Percentiles rank a stretch among this genome's conserved stretches.
Evolutionary conservation across 176 grass and related monocot species (phyloP).

Genomic region (Metroxylon sagu): DNA sequence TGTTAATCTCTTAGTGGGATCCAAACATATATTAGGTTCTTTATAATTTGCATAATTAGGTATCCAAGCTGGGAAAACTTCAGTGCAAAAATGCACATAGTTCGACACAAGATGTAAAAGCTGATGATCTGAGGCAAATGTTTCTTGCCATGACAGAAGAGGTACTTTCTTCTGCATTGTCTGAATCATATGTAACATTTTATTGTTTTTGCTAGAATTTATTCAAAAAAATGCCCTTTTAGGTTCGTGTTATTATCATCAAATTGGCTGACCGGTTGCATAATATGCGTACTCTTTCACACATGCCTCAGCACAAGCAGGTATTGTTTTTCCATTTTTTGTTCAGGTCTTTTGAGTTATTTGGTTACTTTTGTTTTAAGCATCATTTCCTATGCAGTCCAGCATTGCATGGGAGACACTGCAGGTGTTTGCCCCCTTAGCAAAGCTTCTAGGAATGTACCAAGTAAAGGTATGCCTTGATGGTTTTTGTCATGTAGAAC

Average conservation of each 20-base stretch:
- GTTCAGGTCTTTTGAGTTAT: not conserved
- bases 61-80: constrained; percentile 97
- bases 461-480: constrained; percentile 72
- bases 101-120: constrained; percentile 94
- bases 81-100: constrained; percentile 60
- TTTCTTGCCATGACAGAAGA: constrained; percentile 99
- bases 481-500: constrained; percentile 5
- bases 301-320: constrained; percentile 97
- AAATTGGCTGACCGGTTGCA: constrained; percentile 97
- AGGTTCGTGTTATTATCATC: constrained; percentile 98
- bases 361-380: constrained; percentile 1
- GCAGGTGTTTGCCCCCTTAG: constrained; percentile 94
- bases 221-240: constrained; percentile 17
- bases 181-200: not conserved
- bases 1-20: not conserved
- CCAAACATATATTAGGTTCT: not conserved
- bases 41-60: constrained; percentile 27
- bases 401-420: constrained; percentile 77
- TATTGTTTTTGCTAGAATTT: not conserved
- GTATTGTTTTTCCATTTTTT: constrained; percentile 25
- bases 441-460: constrained; percentile 98
- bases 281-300: constrained; percentile 96
- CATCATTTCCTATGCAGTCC: constrained; percentile 36
- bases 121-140: constrained; percentile 96
- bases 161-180: constrained; percentile 29